Percentiles rank a stretch among this genome's conserved stretches.
phyloP scores from a whole-genome alignment of 1,284 basidiomycete species.

The Hypsizygus ulmarius region DNA sequence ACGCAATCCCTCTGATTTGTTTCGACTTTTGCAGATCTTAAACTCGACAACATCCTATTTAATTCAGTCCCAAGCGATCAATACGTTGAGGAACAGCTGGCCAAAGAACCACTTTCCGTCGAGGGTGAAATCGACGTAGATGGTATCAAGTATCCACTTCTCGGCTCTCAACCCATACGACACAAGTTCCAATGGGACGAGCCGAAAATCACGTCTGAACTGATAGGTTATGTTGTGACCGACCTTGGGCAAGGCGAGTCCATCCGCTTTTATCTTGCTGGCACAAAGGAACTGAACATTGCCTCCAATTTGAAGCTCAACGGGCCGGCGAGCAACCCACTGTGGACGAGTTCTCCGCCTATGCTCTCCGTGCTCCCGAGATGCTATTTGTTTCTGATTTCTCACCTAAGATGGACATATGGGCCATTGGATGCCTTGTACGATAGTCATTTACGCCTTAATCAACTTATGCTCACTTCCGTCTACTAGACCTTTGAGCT shows the following conservation, averaged over 20 bases:
- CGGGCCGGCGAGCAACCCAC: too few relatives aligned
- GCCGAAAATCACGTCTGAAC: too few relatives aligned
- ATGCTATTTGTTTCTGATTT: conserved; percentile 33
- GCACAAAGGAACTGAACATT: not conserved
- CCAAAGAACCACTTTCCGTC: not conserved
- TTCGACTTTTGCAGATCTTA: too few relatives aligned
- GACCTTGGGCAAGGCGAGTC: too few relatives aligned
- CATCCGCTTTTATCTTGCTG: too few relatives aligned
- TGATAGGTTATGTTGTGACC: too few relatives aligned
- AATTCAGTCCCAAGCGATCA: not conserved
- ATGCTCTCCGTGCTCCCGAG: conserved; percentile 34
- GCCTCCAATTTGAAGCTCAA: too few relatives aligned
- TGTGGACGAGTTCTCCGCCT: conserved; percentile 24
- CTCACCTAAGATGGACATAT: conserved; percentile 33
- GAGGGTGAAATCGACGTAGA: not conserved
- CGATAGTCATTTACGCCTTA: conserved; percentile 1
- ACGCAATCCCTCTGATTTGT: too few relatives aligned
- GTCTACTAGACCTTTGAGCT: conserved; percentile 24
- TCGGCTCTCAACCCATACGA: too few relatives aligned
- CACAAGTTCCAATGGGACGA: too few relatives aligned
- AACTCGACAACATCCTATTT: conserved; percentile 19
- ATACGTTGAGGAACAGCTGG: not conserved
- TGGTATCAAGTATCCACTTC: too few relatives aligned
- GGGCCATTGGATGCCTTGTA: conserved; percentile 37
- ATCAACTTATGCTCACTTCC: not conserved